Conservation (phyloP, 768 basidiomycete species). For the Collybiopsis confluens region DNA sequence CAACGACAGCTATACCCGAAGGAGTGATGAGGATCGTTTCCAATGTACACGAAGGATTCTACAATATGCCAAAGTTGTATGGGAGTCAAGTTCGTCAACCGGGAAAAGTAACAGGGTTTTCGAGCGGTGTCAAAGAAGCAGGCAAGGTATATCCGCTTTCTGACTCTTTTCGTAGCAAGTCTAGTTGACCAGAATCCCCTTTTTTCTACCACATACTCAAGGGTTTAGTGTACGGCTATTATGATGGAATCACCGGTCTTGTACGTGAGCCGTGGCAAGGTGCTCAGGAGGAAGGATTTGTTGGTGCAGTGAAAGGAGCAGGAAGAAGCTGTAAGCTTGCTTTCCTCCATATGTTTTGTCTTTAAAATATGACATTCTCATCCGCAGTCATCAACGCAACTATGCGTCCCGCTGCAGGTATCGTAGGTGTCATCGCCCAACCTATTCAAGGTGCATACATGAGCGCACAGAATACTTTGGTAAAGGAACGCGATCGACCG, state of each 20-base stretch:
- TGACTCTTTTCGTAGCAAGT: not conserved
- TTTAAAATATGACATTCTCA: not conserved
- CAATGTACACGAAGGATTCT: constrained; percentile 41
- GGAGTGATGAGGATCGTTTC: constrained; percentile 39
- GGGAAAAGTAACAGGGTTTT: constrained; percentile 39
- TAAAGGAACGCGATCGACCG: constrained; percentile 26
- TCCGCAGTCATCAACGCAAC: constrained; percentile 26
- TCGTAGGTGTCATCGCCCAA: constrained; percentile 29
- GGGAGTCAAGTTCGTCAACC: constrained; percentile 37
- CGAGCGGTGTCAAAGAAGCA: constrained; percentile 41
- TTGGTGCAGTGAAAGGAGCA: constrained; percentile 31
- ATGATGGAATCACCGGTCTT: constrained; percentile 32
- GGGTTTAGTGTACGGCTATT: constrained; percentile 29
- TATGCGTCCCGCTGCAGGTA: constrained; percentile 28
- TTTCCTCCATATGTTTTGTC: not conserved
- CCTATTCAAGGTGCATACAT: constrained; percentile 32
- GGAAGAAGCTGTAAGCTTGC: constrained; percentile 27
- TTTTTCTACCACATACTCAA: not conserved
- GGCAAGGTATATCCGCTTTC: constrained; percentile 31
- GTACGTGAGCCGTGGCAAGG: constrained; percentile 28
- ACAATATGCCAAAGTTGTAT: constrained; percentile 35
- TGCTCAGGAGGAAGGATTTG: constrained; percentile 31
- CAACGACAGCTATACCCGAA: constrained; percentile 44
- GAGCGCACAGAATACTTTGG: constrained; percentile 25
- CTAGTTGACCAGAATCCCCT: no score